These are phyloP conservation scores for Raphanus sativus DNA, from an alignment of 345 rosid genomes.

Conservation along the genomic window DNA sequence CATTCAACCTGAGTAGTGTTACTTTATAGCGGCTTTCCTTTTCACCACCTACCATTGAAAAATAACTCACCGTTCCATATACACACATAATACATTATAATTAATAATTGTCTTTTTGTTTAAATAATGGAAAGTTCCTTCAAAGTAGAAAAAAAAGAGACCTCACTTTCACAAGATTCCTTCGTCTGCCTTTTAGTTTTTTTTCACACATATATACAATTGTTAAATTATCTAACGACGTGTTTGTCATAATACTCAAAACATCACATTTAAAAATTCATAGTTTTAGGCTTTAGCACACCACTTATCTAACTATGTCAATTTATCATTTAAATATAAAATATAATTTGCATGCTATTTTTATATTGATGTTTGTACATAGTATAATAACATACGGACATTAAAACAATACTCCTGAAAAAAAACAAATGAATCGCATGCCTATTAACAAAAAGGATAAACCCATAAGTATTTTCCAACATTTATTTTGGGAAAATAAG, in stretches of 20 bases:
- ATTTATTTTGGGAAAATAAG: neutral
- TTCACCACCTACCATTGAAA: slow-evolving; percentile 85
- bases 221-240: neutral
- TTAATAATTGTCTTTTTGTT: neutral
- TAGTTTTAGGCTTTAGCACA: neutral
- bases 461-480: slow-evolving; percentile 4
- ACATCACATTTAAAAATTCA: neutral
- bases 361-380: neutral
- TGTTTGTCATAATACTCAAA: neutral
- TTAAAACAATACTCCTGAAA: neutral
- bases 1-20: slow-evolving; percentile 62
- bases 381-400: neutral
- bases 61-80: slow-evolving; percentile 38
- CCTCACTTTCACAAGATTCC: slow-evolving; percentile 55
- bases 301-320: neutral
- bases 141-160: slow-evolving; percentile 44
- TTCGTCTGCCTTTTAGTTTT: slow-evolving; percentile 17
- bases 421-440: neutral
- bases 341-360: neutral
- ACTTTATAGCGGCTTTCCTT: slow-evolving; percentile 68
- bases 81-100: slow-evolving; percentile 7
- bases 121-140: slow-evolving; percentile 24
- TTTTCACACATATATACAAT: neutral
- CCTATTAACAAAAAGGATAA: neutral
- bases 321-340: neutral